Base-by-base conservation (phyloP, 805 yeast genomes). In the Kluyveromyces dobzhanskii region DNA sequence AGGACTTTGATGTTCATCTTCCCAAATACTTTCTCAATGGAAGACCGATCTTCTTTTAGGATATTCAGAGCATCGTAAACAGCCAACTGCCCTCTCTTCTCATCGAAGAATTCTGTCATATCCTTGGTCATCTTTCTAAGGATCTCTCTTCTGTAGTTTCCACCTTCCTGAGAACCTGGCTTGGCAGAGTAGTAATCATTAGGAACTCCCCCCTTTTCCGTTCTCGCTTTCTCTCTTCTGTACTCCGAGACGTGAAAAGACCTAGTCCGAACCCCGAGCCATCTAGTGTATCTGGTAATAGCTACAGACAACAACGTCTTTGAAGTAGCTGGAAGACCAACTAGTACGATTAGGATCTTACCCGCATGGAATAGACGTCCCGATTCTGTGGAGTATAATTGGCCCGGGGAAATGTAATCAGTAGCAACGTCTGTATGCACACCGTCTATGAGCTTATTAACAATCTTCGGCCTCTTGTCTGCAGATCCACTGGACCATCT, bases 311-410 rank as follows among this genome's bases (percentile, higher is more conserved):
- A 69, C 57, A 87, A 86, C 1, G 98, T 92, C 58, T 92, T 92
- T 2, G 97, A 97, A 35, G 97, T 72, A 1, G 96, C 97, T 2
- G 98, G 97, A 43, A 88, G 69, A 0, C 98, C 98, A 4, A 85
- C 90, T 48, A 92, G 70, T 3, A 83, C 85, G 38, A 92, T 81
- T 50, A 94, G 77, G 32, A 92, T 78, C 51, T 85, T 84, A 3
- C 98, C 98, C 4, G 98, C 97, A 54, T 92, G 97, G 65, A 85
- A 92, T 51, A 92, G 69, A 46, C 86, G 74, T 0, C 98, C 98
- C 0, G 88, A 77, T 42, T 86, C 95, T 0, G 97, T 90, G 10
- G 94, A 80, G 59, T 90, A 90, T 32, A 88, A 66, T 62, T 90
- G 98, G 0, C 94, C 97, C 1, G 97, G 96, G 2, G 92, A 80